These are phyloP conservation scores for Podospora appendiculata DNA, from an alignment of 495 filamentous ascomycete species.

Conservation along the genomic window DNA sequence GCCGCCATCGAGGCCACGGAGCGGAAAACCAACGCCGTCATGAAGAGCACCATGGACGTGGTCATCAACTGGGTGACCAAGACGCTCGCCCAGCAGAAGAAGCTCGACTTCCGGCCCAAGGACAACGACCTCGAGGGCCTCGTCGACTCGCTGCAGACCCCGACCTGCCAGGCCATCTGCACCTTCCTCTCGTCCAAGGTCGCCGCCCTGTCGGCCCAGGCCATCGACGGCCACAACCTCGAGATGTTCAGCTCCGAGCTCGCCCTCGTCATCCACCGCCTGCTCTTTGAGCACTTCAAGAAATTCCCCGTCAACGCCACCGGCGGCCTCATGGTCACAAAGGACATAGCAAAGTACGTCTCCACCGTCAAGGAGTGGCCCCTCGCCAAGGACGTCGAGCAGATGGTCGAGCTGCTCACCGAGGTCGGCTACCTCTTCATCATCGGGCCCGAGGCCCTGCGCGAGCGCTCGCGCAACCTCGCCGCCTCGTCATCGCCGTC, in stretches of 20 bases:
- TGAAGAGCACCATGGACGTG: slow-evolving; percentile 80
- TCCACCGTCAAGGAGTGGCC: slow-evolving; percentile 75
- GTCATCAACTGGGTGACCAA: slow-evolving; percentile 70
- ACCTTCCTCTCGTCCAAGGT: slow-evolving; percentile 60
- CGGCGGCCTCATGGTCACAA: slow-evolving; percentile 88
- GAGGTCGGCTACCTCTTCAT: slow-evolving; percentile 98
- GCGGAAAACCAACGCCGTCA: slow-evolving; percentile 77
- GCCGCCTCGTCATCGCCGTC: slow-evolving; percentile 18
- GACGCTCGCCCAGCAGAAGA: slow-evolving; percentile 74
- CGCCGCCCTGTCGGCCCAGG: slow-evolving; percentile 49
- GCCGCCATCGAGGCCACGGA: slow-evolving; percentile 70
- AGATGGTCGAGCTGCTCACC: slow-evolving; percentile 70
- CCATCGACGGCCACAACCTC: slow-evolving; percentile 73
- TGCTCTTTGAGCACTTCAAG: slow-evolving; percentile 89
- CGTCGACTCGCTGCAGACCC: slow-evolving; percentile 77
- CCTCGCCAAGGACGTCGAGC: slow-evolving; percentile 60
- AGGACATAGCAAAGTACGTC: slow-evolving; percentile 89
- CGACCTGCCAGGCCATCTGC: slow-evolving; percentile 71
- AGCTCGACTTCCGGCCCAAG: slow-evolving; percentile 84
- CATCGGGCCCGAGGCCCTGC: slow-evolving; percentile 80
- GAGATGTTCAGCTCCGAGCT: slow-evolving; percentile 76
- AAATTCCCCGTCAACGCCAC: slow-evolving; percentile 85
- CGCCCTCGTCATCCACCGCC: slow-evolving; percentile 62
- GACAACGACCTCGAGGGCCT: slow-evolving; percentile 69
- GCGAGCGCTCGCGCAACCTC: slow-evolving; percentile 60